Percentiles rank a stretch among this genome's conserved stretches.
Conservation (phyloP, 1,284 basidiomycete species). For the Sporisorium exsertum region DNA sequence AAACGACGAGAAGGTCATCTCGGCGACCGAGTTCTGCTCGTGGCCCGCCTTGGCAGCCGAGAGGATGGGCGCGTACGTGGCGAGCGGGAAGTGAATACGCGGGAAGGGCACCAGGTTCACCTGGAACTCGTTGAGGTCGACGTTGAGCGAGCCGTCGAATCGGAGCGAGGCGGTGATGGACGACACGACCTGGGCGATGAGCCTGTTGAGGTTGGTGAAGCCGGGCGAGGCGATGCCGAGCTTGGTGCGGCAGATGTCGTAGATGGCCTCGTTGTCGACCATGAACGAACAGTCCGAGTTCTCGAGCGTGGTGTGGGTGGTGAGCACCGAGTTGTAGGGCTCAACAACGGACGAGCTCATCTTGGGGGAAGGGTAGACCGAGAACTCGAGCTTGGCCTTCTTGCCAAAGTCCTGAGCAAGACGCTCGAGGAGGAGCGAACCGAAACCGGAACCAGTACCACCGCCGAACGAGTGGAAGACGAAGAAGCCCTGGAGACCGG, state of each 20-base stretch:
- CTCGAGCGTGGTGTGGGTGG: constrained; percentile 98
- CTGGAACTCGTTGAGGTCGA: constrained; percentile 98
- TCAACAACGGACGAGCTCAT: constrained; percentile 97
- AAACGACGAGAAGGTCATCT: constrained; percentile 99
- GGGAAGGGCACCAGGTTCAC: constrained; percentile 87
- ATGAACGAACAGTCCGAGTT: constrained; percentile 92
- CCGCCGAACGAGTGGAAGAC: constrained; percentile 99
- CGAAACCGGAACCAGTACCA: constrained; percentile 99
- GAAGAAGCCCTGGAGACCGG: constrained; percentile 98
- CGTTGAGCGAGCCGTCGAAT: constrained; percentile 97
- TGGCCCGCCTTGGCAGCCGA: constrained; percentile 84
- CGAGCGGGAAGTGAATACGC: constrained; percentile 97
- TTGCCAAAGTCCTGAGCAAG: constrained; percentile 98
- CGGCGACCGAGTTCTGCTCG: constrained; percentile 96
- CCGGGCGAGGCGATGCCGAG: constrained; percentile 87
- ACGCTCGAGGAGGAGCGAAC: constrained; percentile 93
- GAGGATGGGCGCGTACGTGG: constrained; percentile 93
- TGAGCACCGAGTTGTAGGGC: constrained; percentile 98
- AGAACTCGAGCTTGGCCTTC: constrained; percentile 99
- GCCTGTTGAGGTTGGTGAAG: constrained; percentile 93
- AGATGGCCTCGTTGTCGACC: constrained; percentile 76
- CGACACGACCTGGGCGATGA: constrained; percentile 94
- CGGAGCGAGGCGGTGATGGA: constrained; percentile 96
- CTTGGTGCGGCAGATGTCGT: constrained; percentile 98
- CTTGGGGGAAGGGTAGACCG: constrained; percentile 82